Evolutionary conservation across 2,329 filamentous ascomycete genomes (phyloP).

Genomic region (Neofusicoccum parvum): DNA sequence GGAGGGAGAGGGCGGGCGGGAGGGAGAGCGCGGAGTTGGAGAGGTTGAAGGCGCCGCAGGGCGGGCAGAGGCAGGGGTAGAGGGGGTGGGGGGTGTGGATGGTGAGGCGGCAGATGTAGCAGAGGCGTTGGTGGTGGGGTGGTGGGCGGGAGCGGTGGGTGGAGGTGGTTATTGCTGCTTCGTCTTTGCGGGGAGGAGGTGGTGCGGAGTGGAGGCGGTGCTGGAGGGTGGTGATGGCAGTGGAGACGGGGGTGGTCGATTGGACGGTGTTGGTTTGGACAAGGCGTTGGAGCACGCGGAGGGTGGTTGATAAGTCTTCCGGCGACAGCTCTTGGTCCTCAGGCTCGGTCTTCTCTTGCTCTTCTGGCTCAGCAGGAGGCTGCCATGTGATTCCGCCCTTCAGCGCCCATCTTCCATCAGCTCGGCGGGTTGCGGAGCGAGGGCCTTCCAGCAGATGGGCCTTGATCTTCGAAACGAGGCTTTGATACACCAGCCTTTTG

Average conservation of each 20-base stretch:
- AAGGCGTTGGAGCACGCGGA: not conserved
- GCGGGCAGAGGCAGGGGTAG: conserved; percentile 35
- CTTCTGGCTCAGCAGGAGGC: no score
- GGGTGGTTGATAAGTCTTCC: not conserved
- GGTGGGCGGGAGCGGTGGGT: not conserved
- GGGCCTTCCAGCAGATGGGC: not conserved
- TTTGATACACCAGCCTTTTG: not conserved
- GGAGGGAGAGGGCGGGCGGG: conserved; percentile 25
- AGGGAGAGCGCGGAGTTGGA: conserved; percentile 32
- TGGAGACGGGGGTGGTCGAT: not conserved
- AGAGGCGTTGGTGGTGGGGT: conserved; percentile 19
- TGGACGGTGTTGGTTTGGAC: not conserved
- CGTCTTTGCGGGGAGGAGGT: not conserved
- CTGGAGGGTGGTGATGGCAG: not conserved
- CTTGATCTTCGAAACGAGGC: not conserved
- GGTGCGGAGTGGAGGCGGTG: not conserved
- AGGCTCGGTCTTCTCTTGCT: not conserved
- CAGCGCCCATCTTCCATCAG: no score
- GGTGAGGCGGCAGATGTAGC: conserved; percentile 38
- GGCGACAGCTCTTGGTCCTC: not conserved
- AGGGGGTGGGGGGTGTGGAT: conserved; percentile 27
- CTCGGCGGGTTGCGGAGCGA: no score
- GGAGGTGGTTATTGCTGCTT: not conserved
- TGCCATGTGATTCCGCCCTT: no score
- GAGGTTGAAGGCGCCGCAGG: conserved; percentile 41